Evolutionary conservation across 768 basidiomycete species (phyloP), one percentile per base, ranked within the genome.

Genomic region (Suillus paluster): DNA sequence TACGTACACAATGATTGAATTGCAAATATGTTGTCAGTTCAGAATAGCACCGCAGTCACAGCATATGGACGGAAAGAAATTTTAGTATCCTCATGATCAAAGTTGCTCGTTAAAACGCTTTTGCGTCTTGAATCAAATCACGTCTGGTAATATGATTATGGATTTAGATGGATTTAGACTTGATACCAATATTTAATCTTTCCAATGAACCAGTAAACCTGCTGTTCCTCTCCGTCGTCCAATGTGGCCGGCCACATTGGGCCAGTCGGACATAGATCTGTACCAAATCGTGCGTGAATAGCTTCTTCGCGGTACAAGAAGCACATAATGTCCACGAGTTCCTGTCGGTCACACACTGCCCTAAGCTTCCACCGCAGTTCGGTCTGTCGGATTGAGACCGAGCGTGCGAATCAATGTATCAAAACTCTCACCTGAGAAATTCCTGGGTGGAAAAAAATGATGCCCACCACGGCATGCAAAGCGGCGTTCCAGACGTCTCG

Each of bases 351-450:
- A 66, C 92, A 94, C 23, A 89, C 85, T 17, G 83, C 77, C 64
- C 86, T 80, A 61, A 94, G 77, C 52, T 90, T 80, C 89, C 89
- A 91, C 57, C 84, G 80, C 59, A 94, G 76, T 69, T 93, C 90
- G 14, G 78, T 78, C 91, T 93, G 63, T 25, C 17, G 55, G 41
- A 50, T 61, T 57, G 61, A 38, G 23, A 41, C 61, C 64, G 2
- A 62, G 41, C 19, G 60, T 33, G 59, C 38, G 49, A 66, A 64
- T 49, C 57, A 33, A 45, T 59, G 38, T 63, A 9, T 33, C 23
- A 23, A 17, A 21, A 38, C 36, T 71, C 84, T 65, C 67, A 90
- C 92, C 82, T 91, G 86, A 36, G 86, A 80, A 57, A 92, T 84
- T 3, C 92, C 92, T 25, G 92, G 92, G 63, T 87, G 83, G 63